Evolutionary conservation across 2,329 filamentous ascomycete species (phyloP).

Genomic region (Fusarium floridanum): DNA sequence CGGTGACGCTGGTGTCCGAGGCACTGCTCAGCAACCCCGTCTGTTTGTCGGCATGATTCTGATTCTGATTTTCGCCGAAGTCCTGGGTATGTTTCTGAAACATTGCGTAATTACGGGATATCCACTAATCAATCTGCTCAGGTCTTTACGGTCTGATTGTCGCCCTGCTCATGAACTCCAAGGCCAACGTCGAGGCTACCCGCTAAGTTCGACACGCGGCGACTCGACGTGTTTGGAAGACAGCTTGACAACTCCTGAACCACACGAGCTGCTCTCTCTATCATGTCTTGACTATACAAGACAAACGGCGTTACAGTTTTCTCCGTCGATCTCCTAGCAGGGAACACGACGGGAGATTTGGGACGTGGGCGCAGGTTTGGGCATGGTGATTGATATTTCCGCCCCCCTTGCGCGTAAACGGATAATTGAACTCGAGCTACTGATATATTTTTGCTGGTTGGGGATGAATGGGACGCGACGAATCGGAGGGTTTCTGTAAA

Average conservation of each 20-base stretch:
- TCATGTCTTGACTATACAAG: slow-evolving; percentile 41
- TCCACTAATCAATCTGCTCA: slow-evolving; percentile 54
- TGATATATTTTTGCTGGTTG: slow-evolving; percentile 35
- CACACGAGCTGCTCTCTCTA: slow-evolving; percentile 42
- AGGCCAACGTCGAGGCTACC: slow-evolving; percentile 71
- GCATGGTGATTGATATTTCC: slow-evolving; percentile 35
- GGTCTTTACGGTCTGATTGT: slow-evolving; percentile 99
- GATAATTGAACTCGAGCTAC: slow-evolving; percentile 40
- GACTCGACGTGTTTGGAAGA: slow-evolving; percentile 32
- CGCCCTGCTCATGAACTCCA: slow-evolving; percentile 99
- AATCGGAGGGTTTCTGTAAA: slow-evolving; percentile 59
- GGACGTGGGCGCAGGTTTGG: slow-evolving; percentile 41
- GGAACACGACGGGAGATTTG: slow-evolving; percentile 35
- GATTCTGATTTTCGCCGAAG: slow-evolving; percentile 99
- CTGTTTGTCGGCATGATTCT: slow-evolving; percentile 98
- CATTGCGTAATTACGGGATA: neutral
- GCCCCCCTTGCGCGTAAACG: slow-evolving; percentile 39
- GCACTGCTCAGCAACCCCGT: slow-evolving; percentile 85
- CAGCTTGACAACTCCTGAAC: slow-evolving; percentile 55
- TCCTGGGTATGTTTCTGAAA: slow-evolving; percentile 77
- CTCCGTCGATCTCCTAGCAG: slow-evolving; percentile 24
- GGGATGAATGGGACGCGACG: slow-evolving; percentile 39
- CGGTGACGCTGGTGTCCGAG: slow-evolving; percentile 89
- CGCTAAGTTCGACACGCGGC: slow-evolving; percentile 56
- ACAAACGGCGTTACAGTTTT: slow-evolving; percentile 43